Evolutionary conservation across 768 basidiomycete species (phyloP), one percentile per base, ranked within the genome.

Genomic region (Tulasnella sp.): DNA sequence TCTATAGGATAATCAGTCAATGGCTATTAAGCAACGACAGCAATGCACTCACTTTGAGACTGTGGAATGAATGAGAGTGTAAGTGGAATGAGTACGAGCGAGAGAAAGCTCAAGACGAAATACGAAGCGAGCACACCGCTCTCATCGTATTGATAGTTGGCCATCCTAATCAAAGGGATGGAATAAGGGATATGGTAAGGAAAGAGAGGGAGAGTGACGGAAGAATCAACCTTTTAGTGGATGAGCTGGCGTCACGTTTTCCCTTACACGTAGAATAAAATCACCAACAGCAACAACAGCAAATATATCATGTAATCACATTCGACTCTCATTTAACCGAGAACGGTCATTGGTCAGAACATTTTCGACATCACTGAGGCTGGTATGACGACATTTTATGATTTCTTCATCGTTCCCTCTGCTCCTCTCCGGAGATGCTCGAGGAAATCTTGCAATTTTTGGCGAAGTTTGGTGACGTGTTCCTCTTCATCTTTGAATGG

Each of bases 21-120:
- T n/a, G 9, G 49, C 16, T 5, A 48, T 16, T 2, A 2, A 4
- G 22, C 12, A 25, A 4, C 3, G 32, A 15, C 24, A 34, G 33
- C 15, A 28, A 49, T 37, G 24, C 29, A 37, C 57, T 52, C 19
- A 56, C 43, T 27, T 53, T 47, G 24, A 19, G 42, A 25, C 15
- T 60, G 57, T 22, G 58, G 58, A 44, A 68, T 35, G 28, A 61
- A 53, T 45, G 70, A 64, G 19, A 76, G 59, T 1, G 90, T 84
- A 55, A 84, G 64, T 0, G 93, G 93, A 31, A 88, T 64, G 53
- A 98, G 78, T 37, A 89, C 61, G 58, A 96, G 73, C 50, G 80
- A 78, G 57, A 96, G 79, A 63, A 95, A 81, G 6, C 90, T 88
- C 49, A 98, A 77, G 54, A 90, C 66, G 66, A 96, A 96, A 69